Conservation (phyloP, 2,329 filamentous ascomycete species). For the Ceratocystis huliohia region DNA sequence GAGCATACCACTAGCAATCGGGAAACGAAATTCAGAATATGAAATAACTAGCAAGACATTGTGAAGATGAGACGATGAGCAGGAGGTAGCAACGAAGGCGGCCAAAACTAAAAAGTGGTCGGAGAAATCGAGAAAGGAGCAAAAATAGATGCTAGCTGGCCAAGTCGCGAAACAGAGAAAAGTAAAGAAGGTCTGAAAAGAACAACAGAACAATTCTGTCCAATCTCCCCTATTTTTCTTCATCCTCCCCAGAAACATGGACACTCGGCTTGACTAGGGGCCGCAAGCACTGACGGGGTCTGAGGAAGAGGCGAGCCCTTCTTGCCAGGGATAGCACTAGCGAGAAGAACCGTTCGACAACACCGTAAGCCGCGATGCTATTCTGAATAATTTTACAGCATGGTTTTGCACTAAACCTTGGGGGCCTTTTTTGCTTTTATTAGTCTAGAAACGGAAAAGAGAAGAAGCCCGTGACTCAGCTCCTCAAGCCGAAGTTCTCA, state of each 20-base stretch:
- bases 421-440: neutral
- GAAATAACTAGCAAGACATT: neutral
- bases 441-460: neutral
- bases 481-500: neutral
- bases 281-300: slow-evolving; percentile 5
- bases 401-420: neutral
- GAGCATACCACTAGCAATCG: neutral
- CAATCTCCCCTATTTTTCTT: slow-evolving; percentile 8
- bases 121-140: neutral
- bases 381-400: neutral
- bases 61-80: slow-evolving; percentile 1
- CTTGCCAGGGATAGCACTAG: neutral
- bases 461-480: neutral
- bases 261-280: neutral
- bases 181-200: slow-evolving; percentile 8
- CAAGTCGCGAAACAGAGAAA: slow-evolving; percentile 7
- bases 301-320: slow-evolving; percentile 8
- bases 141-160: slow-evolving; percentile 10
- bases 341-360: slow-evolving; percentile 3
- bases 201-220: slow-evolving; percentile 5
- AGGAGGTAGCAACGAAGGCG: neutral
- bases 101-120: neutral
- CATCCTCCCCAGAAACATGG: neutral
- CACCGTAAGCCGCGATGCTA: neutral
- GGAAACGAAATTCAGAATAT: neutral